phyloP scores from a whole-genome alignment of 352 stramenopile species.

The Phytophthora ohioensis region DNA sequence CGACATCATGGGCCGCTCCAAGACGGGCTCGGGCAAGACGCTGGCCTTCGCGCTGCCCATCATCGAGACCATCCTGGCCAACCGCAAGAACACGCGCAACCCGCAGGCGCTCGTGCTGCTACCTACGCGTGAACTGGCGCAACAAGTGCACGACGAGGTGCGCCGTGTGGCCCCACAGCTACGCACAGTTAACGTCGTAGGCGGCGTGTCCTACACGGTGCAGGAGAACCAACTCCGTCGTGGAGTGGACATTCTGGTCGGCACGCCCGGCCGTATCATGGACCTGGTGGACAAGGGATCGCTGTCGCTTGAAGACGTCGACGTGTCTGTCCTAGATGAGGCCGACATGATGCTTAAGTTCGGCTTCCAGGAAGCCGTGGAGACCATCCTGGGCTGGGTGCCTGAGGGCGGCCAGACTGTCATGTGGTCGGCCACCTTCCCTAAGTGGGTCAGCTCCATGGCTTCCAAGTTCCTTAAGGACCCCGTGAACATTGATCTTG shows the following conservation, averaged over 20 bases:
- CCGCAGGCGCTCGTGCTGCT: slow-evolving; percentile 95
- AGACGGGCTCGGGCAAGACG: slow-evolving; percentile 87
- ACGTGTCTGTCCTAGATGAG: slow-evolving; percentile 95
- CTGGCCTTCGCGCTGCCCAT: slow-evolving; percentile 82
- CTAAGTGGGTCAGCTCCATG: slow-evolving; percentile 95
- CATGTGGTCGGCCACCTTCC: slow-evolving; percentile 97
- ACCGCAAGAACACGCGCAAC: slow-evolving; percentile 47
- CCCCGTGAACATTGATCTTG: slow-evolving; percentile 95
- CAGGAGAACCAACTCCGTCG: slow-evolving; percentile 93
- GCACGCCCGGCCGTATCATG: slow-evolving; percentile 97
- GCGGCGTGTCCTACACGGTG: slow-evolving; percentile 92
- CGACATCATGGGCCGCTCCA: slow-evolving; percentile 87
- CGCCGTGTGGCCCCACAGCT: slow-evolving; percentile 90
- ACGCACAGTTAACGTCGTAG: slow-evolving; percentile 92
- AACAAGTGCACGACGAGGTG: slow-evolving; percentile 96
- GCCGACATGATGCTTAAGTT: slow-evolving; percentile 99
- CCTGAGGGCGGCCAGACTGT: slow-evolving; percentile 89
- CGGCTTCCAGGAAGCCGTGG: slow-evolving; percentile 98
- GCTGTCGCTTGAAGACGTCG: slow-evolving; percentile 90
- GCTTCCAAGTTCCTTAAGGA: slow-evolving; percentile 93
- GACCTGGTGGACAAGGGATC: slow-evolving; percentile 95
- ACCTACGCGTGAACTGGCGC: slow-evolving; percentile 97
- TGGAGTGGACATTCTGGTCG: slow-evolving; percentile 95
- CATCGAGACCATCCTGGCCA: slow-evolving; percentile 72
- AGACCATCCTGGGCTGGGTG: slow-evolving; percentile 93